Evolutionary conservation across 1,139 yeast genomes (phyloP), one percentile per base, ranked within the genome.

Genomic region (Blastobotrys aristatus): DNA sequence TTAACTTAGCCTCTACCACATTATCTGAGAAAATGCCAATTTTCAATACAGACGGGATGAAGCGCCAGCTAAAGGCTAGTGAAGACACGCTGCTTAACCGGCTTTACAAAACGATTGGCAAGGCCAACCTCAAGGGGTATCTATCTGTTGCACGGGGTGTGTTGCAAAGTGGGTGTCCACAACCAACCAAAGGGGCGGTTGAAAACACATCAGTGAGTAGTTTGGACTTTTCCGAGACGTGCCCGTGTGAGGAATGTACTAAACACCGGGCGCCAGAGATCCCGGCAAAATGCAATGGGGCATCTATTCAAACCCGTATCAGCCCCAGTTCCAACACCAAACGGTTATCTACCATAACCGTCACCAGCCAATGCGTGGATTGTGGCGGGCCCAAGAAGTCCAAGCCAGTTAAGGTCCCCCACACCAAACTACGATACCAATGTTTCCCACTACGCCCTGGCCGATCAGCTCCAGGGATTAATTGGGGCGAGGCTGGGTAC

Each of bases 401-500:
- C 8, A 5, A 10, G 27, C 27, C 27, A 24, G 27, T 24, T 10
- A 24, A 24, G 27, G 10, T 24, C 27, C 27, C 27, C 5, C 27
- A 24, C 5, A 24, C 27, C 27, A 24, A 24, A 10, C 27, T 24
- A 24, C 5, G 10, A 5, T 24, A 24, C 27, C 8, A 24, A 10
- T 6, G 5, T 24, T 24, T 24, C 27, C 27, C 27, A 5, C 27
- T 24, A 24, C 5, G 10, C 8, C 27, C 27, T 6, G 27, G 27
- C 27, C 27, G 27, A 24, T 24, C 27, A 24, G 27, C 20, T 11
- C 43, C 43, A 18, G 24, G 29, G n/a, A 31, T 40, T 14, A 24
- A 40, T 11, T 40, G 43, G 43, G 3, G 16, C 2, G 29, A n/a
- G 10, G n/a, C 27, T 2, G 43, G 43, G 30, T 40, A 30, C 18